Percentiles rank a stretch among this genome's conserved stretches.
Evolutionary conservation across 1,284 basidiomycete genomes (phyloP).

Genomic region (Apiotrichum sp.): DNA sequence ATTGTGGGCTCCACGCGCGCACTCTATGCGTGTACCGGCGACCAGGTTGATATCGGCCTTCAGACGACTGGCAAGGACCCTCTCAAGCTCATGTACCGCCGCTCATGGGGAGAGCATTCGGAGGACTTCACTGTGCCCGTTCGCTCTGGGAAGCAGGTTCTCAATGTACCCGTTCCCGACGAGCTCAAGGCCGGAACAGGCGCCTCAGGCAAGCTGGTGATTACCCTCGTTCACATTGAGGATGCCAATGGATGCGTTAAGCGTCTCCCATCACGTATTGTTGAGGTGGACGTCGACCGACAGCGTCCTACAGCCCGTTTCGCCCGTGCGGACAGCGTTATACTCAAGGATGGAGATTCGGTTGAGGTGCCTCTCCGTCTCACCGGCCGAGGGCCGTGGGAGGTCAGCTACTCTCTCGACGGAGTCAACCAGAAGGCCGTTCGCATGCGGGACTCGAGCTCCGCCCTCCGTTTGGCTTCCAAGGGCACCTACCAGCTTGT

Average conservation of each 20-base stretch:
- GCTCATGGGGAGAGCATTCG: conserved; percentile 55
- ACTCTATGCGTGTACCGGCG: conserved; percentile 60
- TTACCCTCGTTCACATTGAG: conserved; percentile 60
- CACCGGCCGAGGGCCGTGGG: conserved; percentile 87
- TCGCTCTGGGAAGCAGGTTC: conserved; percentile 50
- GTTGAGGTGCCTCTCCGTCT: conserved; percentile 70
- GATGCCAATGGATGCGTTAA: conserved; percentile 85
- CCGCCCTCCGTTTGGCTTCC: conserved; percentile 60
- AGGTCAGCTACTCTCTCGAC: conserved; percentile 62
- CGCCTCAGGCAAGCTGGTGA: conserved; percentile 30
- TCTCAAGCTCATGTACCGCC: conserved; percentile 74
- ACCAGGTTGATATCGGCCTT: conserved; percentile 65
- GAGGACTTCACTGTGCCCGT: conserved; percentile 60
- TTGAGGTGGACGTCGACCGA: conserved; percentile 83
- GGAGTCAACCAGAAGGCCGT: conserved; percentile 52
- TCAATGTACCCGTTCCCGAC: conserved; percentile 32
- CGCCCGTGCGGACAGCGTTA: conserved; percentile 53
- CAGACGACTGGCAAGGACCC: conserved; percentile 80
- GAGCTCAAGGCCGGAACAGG: conserved; percentile 25
- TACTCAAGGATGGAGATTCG: conserved; percentile 69
- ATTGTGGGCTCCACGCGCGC: conserved; percentile 55
- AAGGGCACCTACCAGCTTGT: conserved; percentile 59
- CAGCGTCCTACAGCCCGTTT: conserved; percentile 84
- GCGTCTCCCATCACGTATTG: conserved; percentile 65
- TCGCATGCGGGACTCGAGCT: conserved; percentile 61